Percentiles rank a stretch among this genome's conserved stretches.
Conservation (phyloP, 2,329 filamentous ascomycete genomes). For the Trichoderma citrinoviride region DNA sequence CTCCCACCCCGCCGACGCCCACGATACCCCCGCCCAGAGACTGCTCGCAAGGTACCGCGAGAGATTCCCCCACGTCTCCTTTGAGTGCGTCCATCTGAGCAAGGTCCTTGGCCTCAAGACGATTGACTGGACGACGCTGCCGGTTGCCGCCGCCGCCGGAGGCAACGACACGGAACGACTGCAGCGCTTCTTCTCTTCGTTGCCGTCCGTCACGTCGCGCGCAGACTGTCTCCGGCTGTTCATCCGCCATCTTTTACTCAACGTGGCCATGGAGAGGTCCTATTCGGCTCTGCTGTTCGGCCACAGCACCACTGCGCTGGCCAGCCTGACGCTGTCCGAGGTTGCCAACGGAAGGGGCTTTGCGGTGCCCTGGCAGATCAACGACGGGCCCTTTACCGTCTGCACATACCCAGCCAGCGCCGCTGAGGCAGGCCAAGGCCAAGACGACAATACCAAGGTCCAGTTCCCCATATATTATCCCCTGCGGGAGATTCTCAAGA, state of each 20-base stretch:
- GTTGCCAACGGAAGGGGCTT: slow-evolving; percentile 89
- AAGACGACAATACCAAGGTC: slow-evolving; percentile 22
- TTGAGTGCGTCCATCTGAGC: slow-evolving; percentile 62
- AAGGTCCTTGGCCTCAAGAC: slow-evolving; percentile 52
- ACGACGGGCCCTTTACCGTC: slow-evolving; percentile 61
- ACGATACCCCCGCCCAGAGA: slow-evolving; percentile 21
- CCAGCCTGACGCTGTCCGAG: slow-evolving; percentile 79
- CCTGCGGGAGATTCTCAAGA: slow-evolving; percentile 77
- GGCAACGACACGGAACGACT: slow-evolving; percentile 45
- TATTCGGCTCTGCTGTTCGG: slow-evolving; percentile 77
- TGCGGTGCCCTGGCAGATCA: slow-evolving; percentile 75
- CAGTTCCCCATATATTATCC: slow-evolving; percentile 66
- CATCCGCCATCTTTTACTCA: slow-evolving; percentile 67
- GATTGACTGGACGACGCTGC: slow-evolving; percentile 54
- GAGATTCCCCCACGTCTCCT: slow-evolving; percentile 64
- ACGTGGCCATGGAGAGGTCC: slow-evolving; percentile 55
- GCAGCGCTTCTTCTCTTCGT: slow-evolving; percentile 52
- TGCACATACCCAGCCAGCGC: slow-evolving; percentile 30
- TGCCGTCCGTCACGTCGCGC: slow-evolving; percentile 72
- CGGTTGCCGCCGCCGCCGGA: slow-evolving; percentile 23
- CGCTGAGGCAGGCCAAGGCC: neutral
- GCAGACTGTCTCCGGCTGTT: slow-evolving; percentile 71
- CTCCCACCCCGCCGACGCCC: slow-evolving; percentile 22
- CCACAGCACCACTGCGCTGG: slow-evolving; percentile 82
- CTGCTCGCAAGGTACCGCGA: slow-evolving; percentile 46